Evolutionary conservation across 208 protist genomes (phyloP), one percentile per base, ranked within the genome.

Genomic region (Crithidia brevicula): DNA sequence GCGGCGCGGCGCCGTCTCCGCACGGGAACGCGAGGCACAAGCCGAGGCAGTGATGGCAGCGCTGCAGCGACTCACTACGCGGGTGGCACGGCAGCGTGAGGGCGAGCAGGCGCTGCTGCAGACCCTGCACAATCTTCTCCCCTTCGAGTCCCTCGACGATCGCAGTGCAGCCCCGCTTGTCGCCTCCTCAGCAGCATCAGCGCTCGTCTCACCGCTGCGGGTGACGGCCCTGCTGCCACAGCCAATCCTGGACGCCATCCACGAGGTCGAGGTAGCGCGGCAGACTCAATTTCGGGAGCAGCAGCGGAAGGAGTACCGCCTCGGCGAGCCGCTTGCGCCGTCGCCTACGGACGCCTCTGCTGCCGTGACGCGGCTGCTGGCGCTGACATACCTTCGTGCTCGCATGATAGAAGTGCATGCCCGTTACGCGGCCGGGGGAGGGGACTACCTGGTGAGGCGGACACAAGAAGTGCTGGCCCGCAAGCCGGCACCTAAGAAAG

Each of bases 31-130:
- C 6, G 53, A 71, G 61, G 50, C 34, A 23, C 50, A 56, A 34
- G 61, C 61, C 22, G 49, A 52, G 65, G 54, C 27, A n/a, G 53
- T 71, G 20, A 27, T 60, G 43, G 18, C 23, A 15, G 52, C 65
- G 11, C 65, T 71, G 42, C 53, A 50, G 42, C 65, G 45, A 27
- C 40, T 71, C 42, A 45, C 65, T 2, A 23, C n/a, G n/a, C 10
- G 16, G 31, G 45, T 53, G n/a, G 27, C 5, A 15, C 42, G 45
- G 15, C 5, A 36, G 45, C 10, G 33, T 4, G 52, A 50, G 30
- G 13, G 13, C 1, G 65, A 71, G 7, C 9, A 42, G 28, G 53
- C 53, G 22, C 33, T 71, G 3, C 28, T 62, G 10, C 20, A 25
- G 38, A 62, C 31, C 11, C 53, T 71, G 1, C 31, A 13, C 5